Evolutionary conservation across 2,329 filamentous ascomycete genomes (phyloP).

Genomic region (Dactylonectria estremocensis): DNA sequence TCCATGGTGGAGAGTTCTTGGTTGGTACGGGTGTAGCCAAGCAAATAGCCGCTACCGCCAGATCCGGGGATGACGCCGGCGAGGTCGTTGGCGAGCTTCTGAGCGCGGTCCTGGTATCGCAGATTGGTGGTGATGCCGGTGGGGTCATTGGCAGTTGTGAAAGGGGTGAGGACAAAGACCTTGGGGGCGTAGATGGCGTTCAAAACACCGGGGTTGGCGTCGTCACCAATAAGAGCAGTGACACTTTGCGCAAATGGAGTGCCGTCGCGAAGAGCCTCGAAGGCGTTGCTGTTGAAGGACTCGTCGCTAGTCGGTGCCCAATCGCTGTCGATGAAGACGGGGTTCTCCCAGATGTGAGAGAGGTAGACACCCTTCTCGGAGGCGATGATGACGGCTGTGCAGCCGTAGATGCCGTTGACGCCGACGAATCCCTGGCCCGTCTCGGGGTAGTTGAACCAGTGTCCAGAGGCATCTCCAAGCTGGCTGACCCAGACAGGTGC

Average conservation of each 20-base stretch:
- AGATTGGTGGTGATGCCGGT: conserved; percentile 3
- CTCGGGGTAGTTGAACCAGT: conserved; percentile 25
- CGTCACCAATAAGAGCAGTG: conserved; percentile 22
- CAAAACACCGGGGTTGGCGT: conserved; percentile 19
- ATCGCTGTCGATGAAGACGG: conserved; percentile 30
- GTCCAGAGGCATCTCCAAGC: conserved; percentile 25
- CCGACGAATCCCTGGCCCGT: conserved; percentile 26
- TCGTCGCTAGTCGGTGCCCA: conserved; percentile 17
- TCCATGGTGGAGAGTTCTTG: conserved; percentile 12
- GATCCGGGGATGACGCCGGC: conserved; percentile 32
- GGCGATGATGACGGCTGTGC: conserved; percentile 38
- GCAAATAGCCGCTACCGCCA: background rate
- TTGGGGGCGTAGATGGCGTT: conserved; percentile 29
- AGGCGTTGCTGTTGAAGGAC: conserved; percentile 19
- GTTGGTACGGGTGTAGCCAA: conserved; percentile 33
- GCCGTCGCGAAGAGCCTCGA: conserved; percentile 35
- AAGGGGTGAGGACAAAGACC: conserved; percentile 38
- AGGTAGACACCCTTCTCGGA: conserved; percentile 39
- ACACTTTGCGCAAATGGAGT: conserved; percentile 14
- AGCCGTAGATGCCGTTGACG: conserved; percentile 43
- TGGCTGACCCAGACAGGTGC: conserved; percentile 34
- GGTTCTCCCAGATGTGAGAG: conserved; percentile 43
- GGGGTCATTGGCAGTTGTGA: conserved; percentile 10
- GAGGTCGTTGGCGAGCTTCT: conserved; percentile 8
- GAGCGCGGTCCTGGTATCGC: conserved; percentile 29